Percentiles rank a stretch among this genome's conserved stretches.
Conservation (phyloP, 495 filamentous ascomycete genomes). For the Monascus purpureus region DNA sequence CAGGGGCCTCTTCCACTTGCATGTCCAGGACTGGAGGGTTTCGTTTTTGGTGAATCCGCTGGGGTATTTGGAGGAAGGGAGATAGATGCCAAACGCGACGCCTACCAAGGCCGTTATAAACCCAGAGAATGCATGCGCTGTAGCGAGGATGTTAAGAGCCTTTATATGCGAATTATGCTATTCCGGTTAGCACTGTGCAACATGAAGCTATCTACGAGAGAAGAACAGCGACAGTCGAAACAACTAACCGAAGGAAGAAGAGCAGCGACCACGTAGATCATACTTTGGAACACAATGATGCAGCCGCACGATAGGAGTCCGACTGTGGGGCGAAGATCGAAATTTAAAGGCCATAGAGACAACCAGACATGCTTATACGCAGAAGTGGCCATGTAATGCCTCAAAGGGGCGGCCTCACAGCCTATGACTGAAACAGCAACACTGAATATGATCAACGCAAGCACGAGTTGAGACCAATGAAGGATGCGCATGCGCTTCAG, state of each 20-base stretch:
- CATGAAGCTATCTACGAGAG: background rate
- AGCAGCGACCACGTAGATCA: conserved; percentile 26
- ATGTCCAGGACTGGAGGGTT: conserved; percentile 38
- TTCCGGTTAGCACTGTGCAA: background rate
- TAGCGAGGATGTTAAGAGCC: conserved; percentile 25
- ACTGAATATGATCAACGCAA: conserved; percentile 19
- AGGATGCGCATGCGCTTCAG: conserved; percentile 22
- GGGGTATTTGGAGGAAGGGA: conserved; percentile 23
- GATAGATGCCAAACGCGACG: conserved; percentile 28
- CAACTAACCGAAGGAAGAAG: conserved; percentile 31
- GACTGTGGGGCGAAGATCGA: conserved; percentile 32
- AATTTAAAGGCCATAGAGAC: conserved; percentile 35
- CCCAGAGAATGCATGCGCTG: conserved; percentile 17
- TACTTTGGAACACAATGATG: conserved; percentile 22
- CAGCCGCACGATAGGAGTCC: conserved; percentile 30
- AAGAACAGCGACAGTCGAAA: background rate
- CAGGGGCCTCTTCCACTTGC: conserved; percentile 28
- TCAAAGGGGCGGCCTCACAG: conserved; percentile 27
- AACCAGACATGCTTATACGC: conserved; percentile 22
- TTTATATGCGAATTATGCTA: conserved; percentile 25
- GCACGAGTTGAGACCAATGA: conserved; percentile 21
- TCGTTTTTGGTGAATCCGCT: conserved; percentile 24
- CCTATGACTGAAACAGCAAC: conserved; percentile 24
- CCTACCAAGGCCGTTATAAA: conserved; percentile 28
- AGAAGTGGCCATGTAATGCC: conserved; percentile 24